Evolutionary conservation across 2,329 filamentous ascomycete genomes (phyloP).

Genomic region (Clonostachys solani): DNA sequence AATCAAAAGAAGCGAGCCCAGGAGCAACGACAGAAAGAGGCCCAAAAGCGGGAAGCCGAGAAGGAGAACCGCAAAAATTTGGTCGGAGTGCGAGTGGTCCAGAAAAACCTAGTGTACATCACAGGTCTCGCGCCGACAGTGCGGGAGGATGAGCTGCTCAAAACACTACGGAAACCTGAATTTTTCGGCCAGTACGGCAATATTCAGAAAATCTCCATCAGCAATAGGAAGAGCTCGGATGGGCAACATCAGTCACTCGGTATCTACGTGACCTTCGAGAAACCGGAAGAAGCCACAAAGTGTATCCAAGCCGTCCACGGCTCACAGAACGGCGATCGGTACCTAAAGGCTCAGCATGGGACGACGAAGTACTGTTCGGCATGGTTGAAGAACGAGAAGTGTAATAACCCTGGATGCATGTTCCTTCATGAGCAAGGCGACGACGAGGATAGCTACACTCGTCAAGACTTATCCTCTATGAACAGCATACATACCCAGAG

Average conservation of each 20-base stretch:
- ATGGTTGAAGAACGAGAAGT: conserved; percentile 90
- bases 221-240: conserved; percentile 79
- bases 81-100: conserved; percentile 89
- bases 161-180: conserved; percentile 82
- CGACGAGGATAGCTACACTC: conserved; percentile 92
- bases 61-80: conserved; percentile 94
- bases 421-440: conserved; percentile 98
- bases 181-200: conserved; percentile 99
- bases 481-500: conserved; percentile 83
- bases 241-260: conserved; percentile 83
- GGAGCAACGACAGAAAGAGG: conserved; percentile 84
- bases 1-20: conserved; percentile 89
- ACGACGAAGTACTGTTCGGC: conserved; percentile 99
- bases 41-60: conserved; percentile 93
- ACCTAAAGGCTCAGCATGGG: conserved; percentile 73
- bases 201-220: conserved; percentile 98
- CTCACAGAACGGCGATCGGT: conserved; percentile 82
- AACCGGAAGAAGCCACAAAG: conserved; percentile 80
- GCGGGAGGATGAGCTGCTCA: conserved; percentile 85
- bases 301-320: conserved; percentile 94
- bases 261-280: conserved; percentile 97
- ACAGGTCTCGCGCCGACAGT: conserved; percentile 90
- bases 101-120: conserved; percentile 98
- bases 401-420: conserved; percentile 95
- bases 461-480: conserved; percentile 91